phyloP scores from a whole-genome alignment of 257 asterid species.

The Phtheirospermum japonicum region DNA sequence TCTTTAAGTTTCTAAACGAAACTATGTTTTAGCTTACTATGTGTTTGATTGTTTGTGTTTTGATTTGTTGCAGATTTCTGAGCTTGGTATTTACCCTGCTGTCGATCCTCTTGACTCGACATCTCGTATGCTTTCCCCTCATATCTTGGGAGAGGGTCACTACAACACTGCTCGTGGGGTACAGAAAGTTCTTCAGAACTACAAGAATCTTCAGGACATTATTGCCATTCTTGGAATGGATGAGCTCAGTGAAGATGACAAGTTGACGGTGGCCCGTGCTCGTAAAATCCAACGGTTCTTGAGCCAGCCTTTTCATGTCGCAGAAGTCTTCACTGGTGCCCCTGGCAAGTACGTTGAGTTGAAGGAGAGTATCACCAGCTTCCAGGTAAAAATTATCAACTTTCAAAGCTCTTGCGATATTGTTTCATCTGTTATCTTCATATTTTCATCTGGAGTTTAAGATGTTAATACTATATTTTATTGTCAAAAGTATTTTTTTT shows the following conservation, averaged over 20 bases:
- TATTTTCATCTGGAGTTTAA: not conserved
- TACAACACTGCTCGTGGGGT: slow-evolving; percentile 99
- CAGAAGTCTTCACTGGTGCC: slow-evolving; percentile 98
- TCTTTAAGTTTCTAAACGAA: not conserved
- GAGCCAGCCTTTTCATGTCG: slow-evolving; percentile 99
- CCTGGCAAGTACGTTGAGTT: slow-evolving; percentile 93
- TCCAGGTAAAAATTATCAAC: slow-evolving; percentile 61
- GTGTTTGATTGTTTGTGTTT: slow-evolving; percentile 9
- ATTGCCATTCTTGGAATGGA: slow-evolving; percentile 98
- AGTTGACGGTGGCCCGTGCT: slow-evolving; percentile 96
- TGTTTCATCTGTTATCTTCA: not conserved
- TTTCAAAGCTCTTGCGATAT: not conserved
- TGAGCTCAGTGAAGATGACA: slow-evolving; percentile 97
- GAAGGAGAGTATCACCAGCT: slow-evolving; percentile 88
- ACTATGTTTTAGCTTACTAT: not conserved
- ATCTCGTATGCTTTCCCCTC: slow-evolving; percentile 98
- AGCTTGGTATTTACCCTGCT: slow-evolving; percentile 98
- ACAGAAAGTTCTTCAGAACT: slow-evolving; percentile 90
- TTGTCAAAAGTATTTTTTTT: too few species aligned
- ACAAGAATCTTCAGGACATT: slow-evolving; percentile 98
- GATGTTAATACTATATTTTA: too few species aligned
- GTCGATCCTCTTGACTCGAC: slow-evolving; percentile 97
- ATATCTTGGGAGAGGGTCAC: slow-evolving; percentile 90
- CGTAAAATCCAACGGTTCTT: slow-evolving; percentile 82
- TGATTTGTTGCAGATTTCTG: slow-evolving; percentile 65